Evolutionary conservation across 2,329 filamentous ascomycete genomes (phyloP).

Genomic region (Moelleriella libera): DNA sequence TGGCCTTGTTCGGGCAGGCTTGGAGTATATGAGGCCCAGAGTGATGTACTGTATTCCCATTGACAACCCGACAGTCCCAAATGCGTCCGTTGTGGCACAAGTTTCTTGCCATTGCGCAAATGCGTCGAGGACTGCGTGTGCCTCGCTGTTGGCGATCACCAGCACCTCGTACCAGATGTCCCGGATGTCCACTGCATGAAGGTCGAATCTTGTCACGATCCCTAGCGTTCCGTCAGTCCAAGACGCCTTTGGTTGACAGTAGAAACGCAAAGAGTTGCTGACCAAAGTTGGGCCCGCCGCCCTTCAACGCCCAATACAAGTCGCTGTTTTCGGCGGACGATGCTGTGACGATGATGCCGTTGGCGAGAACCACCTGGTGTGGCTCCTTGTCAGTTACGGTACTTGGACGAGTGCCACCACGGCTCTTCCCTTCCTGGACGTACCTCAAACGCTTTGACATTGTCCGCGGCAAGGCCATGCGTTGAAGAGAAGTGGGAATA

Average conservation of each 20-base stretch:
- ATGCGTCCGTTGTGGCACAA: not conserved
- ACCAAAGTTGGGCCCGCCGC: slow-evolving; percentile 22
- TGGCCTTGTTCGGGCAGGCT: not conserved
- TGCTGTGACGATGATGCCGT: slow-evolving; percentile 22
- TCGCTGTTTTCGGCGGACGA: slow-evolving; percentile 10
- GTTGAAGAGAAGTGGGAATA: slow-evolving; percentile 3
- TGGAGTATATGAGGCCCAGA: not conserved
- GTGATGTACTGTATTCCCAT: not conserved
- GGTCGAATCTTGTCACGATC: slow-evolving; percentile 11
- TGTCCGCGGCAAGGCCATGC: slow-evolving; percentile 23
- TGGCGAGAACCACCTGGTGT: slow-evolving; percentile 10
- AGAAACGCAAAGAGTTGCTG: not conserved
- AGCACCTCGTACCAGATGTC: slow-evolving; percentile 7
- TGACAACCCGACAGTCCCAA: not conserved
- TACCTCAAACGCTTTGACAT: slow-evolving; percentile 22
- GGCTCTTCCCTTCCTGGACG: not conserved
- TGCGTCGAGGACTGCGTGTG: not conserved
- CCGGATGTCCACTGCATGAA: slow-evolving; percentile 5
- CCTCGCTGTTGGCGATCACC: not conserved
- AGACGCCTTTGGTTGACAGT: not conserved
- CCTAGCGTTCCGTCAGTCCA: no score
- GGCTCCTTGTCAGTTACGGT: not conserved
- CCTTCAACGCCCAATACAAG: slow-evolving; percentile 8
- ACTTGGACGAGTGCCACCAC: not conserved
- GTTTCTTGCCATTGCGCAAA: not conserved